Percentiles rank a stretch among this genome's conserved stretches.
These are phyloP conservation scores for Psidium friedrichsthalianum DNA, from an alignment of 345 rosid genomes.

Conservation along the genomic window DNA sequence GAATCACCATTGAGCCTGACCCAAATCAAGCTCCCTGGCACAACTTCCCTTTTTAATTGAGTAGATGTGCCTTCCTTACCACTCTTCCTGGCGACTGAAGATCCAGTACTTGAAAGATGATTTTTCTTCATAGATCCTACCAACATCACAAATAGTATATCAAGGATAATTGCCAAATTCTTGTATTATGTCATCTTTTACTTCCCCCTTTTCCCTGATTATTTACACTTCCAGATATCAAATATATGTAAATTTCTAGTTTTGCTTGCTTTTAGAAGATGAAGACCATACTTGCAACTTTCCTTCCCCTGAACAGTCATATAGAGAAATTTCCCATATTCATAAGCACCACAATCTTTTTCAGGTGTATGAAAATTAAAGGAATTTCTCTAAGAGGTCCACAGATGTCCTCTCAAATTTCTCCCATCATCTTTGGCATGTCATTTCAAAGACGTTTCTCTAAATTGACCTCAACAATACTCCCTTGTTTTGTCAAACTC, in stretches of 20 bases:
- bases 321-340: not conserved
- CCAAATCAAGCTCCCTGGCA: conserved; percentile 36
- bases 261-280: not conserved
- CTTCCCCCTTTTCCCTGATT: not conserved
- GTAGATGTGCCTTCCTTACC: conserved; percentile 7
- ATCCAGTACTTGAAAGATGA: conserved; percentile 1
- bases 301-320: not conserved
- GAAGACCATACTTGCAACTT: not conserved
- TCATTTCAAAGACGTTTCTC: not conserved
- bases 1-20: conserved; percentile 16
- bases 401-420: not conserved
- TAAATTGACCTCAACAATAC: not conserved
- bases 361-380: not conserved
- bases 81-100: not conserved
- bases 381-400: not conserved
- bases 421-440: not conserved
- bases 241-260: not conserved
- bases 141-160: not conserved
- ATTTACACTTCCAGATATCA: not conserved
- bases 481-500: not conserved
- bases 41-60: conserved; percentile 8
- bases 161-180: not conserved
- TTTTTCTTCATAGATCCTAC: conserved; percentile 8
- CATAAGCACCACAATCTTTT: not conserved
- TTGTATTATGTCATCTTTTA: not conserved